Percentiles rank a stretch among this genome's conserved stretches.
Evolutionary conservation across 768 basidiomycete species (phyloP).

Genomic region (Ephemerocybe angulata): DNA sequence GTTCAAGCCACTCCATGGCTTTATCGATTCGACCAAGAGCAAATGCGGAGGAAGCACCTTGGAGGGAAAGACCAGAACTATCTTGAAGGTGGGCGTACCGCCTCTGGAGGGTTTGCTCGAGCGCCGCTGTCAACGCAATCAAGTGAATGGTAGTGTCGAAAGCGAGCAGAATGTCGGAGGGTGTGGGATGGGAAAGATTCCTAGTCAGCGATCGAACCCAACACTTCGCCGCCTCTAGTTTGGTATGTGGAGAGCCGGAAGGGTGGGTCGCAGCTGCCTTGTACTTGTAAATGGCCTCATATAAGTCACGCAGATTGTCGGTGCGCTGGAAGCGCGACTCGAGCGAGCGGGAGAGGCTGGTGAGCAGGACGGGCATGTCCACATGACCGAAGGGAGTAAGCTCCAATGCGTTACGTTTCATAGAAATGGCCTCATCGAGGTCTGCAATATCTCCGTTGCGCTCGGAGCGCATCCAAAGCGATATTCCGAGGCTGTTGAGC

Average conservation of each 20-base stretch:
- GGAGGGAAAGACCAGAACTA: neutral
- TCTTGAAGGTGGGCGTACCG: neutral
- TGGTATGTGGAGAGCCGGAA: slow-evolving; percentile 3
- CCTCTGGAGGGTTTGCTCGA: slow-evolving; percentile 4
- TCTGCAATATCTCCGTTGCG: neutral
- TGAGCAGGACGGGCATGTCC: neutral
- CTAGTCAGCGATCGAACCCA: slow-evolving; percentile 3
- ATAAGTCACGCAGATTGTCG: neutral
- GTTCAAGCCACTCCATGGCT: slow-evolving; percentile 33
- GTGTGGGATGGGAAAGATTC: neutral
- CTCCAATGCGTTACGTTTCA: neutral
- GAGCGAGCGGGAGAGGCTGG: neutral
- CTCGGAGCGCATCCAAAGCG: neutral
- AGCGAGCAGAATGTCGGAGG: neutral
- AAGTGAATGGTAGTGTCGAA: neutral
- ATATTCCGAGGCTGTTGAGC: neutral
- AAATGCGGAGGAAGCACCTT: slow-evolving; percentile 23
- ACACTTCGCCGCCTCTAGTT: neutral
- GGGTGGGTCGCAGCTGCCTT: slow-evolving; percentile 4
- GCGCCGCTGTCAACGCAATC: slow-evolving; percentile 1
- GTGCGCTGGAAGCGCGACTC: neutral
- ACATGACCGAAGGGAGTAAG: neutral
- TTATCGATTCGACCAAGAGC: slow-evolving; percentile 13
- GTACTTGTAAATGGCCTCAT: neutral
- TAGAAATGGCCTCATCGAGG: neutral